These are phyloP conservation scores for Roridomyces roridus DNA, from an alignment of 768 basidiomycete genomes.

Conservation along the genomic window DNA sequence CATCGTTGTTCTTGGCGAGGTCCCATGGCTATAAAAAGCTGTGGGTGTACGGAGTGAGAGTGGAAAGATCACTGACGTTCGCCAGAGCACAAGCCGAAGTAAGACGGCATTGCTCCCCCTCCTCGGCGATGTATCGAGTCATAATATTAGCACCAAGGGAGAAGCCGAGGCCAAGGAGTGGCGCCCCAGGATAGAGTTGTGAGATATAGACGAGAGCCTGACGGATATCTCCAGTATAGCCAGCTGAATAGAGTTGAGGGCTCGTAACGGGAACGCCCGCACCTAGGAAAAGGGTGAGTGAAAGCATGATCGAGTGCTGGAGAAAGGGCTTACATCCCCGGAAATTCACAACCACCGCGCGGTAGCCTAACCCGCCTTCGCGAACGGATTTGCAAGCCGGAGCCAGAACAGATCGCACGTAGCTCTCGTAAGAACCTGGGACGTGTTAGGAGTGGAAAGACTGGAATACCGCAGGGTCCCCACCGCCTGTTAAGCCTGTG, in stretches of 20 bases:
- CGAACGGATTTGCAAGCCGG: conserved; percentile 72
- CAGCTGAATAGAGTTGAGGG: conserved; percentile 85
- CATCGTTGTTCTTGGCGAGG: conserved; percentile 52
- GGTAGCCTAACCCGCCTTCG: conserved; percentile 88
- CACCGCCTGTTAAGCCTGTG: not conserved
- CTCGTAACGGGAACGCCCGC: conserved; percentile 86
- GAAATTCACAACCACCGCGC: conserved; percentile 91
- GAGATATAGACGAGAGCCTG: conserved; percentile 81
- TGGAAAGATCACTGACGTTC: conserved; percentile 60
- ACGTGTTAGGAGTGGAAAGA: conserved; percentile 5
- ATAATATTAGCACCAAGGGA: conserved; percentile 93
- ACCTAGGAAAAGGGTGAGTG: conserved; percentile 50
- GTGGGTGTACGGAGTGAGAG: conserved; percentile 26
- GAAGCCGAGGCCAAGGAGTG: conserved; percentile 87
- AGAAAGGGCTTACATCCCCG: conserved; percentile 75
- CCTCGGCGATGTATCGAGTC: conserved; percentile 88
- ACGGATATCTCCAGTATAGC: conserved; percentile 89
- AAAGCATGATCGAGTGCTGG: conserved; percentile 9
- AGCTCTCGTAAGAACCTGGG: conserved; percentile 88
- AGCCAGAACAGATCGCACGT: conserved; percentile 82
- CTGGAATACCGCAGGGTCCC: not conserved
- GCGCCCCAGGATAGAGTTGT: conserved; percentile 75
- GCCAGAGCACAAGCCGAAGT: conserved; percentile 71
- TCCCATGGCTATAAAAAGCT: conserved; percentile 55
- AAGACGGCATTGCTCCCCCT: conserved; percentile 68